Base-by-base conservation (phyloP, 2,329 filamentous ascomycete genomes). In the Pseudopithomyces chartarum region DNA sequence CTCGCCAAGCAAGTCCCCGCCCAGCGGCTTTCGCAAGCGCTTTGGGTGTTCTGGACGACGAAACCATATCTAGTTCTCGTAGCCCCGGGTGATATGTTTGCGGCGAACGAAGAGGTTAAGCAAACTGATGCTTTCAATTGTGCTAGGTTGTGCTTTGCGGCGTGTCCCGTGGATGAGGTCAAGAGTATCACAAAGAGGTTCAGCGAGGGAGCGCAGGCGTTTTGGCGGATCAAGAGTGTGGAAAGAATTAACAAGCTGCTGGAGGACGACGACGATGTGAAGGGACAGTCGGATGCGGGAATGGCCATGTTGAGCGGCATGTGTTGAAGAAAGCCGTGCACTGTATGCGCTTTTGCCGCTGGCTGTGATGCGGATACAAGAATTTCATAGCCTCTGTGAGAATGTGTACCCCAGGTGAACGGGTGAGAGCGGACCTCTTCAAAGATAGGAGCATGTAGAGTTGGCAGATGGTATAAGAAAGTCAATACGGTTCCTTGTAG, bases 81-180 rank as follows among this genome's bases (percentile, higher is more conserved):
- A 1, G 82, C 84, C 11, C 90, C 91, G 0, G 93, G 93, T 0
- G 66, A 73, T 34, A 88, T 94, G 75, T 97, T 97, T 74, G 84
- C 85, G 47, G 85, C 91, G 1, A 89, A 84, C 0, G 77, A 83
- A 0, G 79, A 87, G 62, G 84, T 93, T 36, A 70, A 74, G 15
- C 77, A 80, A 4, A 76, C 81, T 55, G 79, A 84, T 40, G 89
- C 86, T 2, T 93, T 89, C 86, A 84, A 84, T 63, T 94, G 88
- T 72, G 87, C 87, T 73, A 81, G 93, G 13, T 70, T 97, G 34
- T 96, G 91, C 76, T 97, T 97, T 77, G 92, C 91, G 1, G 91
- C 92, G 1, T 89, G 92, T 75, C 81, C 85, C n/a, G 88, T 89
- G 53, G 87, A 89, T 38, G 85, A 89, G 39, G 79, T 97, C 5